Evolutionary conservation across 1,139 yeast species (phyloP).

Genomic region (Blastobotrys capitulatus): DNA sequence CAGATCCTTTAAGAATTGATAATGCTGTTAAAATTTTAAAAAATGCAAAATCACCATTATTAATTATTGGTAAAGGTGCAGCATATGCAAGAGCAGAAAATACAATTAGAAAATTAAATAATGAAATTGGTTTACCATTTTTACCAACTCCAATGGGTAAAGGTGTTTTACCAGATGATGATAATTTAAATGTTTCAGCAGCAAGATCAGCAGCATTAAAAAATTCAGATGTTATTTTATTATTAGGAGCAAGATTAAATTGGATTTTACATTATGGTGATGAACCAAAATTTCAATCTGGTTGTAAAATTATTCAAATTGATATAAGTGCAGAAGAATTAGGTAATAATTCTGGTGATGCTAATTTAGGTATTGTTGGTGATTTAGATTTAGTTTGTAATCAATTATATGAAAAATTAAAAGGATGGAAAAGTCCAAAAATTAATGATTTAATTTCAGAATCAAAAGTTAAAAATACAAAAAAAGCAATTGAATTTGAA

Average conservation of each 20-base stretch:
- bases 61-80: conserved; percentile 61
- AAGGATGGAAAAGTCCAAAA: conserved; percentile 31
- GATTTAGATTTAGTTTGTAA: conserved; percentile 42
- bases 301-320: conserved; percentile 50
- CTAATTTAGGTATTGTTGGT: conserved; percentile 44
- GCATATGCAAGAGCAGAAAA: conserved; percentile 42
- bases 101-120: conserved; percentile 38
- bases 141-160: conserved; percentile 72
- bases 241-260: conserved; percentile 58
- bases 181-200: conserved; percentile 46
- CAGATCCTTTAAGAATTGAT: conserved; percentile 37
- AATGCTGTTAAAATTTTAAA: conserved; percentile 34
- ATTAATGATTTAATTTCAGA: conserved; percentile 30
- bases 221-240: conserved; percentile 49
- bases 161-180: conserved; percentile 53
- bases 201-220: conserved; percentile 53
- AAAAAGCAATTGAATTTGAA: conserved; percentile 32
- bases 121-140: conserved; percentile 43
- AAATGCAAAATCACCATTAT: conserved; percentile 42
- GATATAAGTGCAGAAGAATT: conserved; percentile 49
- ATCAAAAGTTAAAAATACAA: conserved; percentile 37
- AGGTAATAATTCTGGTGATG: conserved; percentile 40
- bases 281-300: conserved; percentile 43
- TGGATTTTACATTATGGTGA: conserved; percentile 66
- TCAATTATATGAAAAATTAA: conserved; percentile 30